A percentile compares a stretch with the other conserved stretches of the same genome.
These are phyloP conservation scores for Metschnikowia kunwiensis DNA, from an alignment of 805 yeast species.

Conservation along the genomic window DNA sequence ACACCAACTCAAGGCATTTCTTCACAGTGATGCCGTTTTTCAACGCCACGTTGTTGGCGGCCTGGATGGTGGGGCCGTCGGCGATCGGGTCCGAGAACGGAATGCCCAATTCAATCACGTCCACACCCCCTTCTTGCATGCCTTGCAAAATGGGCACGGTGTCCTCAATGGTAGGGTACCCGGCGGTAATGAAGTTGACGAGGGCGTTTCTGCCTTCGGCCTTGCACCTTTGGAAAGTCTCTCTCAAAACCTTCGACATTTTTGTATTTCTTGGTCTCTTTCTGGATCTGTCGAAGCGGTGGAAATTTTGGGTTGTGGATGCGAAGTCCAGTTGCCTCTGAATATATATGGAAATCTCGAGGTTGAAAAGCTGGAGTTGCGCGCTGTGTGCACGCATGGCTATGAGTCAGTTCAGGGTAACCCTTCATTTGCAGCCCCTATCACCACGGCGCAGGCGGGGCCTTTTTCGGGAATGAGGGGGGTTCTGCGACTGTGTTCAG, in stretches of 20 bases:
- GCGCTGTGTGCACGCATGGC: background rate
- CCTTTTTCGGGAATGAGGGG: too few relatives aligned
- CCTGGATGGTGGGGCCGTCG: constrained; percentile 96
- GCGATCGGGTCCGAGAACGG: constrained; percentile 99
- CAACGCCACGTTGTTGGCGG: constrained; percentile 78
- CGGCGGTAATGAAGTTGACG: constrained; percentile 92
- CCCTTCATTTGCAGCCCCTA: too few relatives aligned
- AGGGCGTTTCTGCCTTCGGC: constrained; percentile 77
- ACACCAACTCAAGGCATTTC: constrained; percentile 67
- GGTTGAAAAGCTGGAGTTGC: constrained; percentile 2
- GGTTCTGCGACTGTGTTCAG: too few relatives aligned
- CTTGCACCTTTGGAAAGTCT: constrained; percentile 59
- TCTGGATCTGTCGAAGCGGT: too few relatives aligned
- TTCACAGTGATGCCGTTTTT: constrained; percentile 75
- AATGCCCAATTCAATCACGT: constrained; percentile 89
- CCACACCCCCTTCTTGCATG: constrained; percentile 93
- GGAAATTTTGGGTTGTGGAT: too few relatives aligned
- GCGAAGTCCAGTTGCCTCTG: too few relatives aligned
- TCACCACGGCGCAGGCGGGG: too few relatives aligned
- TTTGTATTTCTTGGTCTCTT: too few relatives aligned
- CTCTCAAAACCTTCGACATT: constrained; percentile 57
- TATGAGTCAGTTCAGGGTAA: constrained; percentile 37
- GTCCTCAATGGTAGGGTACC: constrained; percentile 83
- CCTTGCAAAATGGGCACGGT: constrained; percentile 84
- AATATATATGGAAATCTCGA: too few relatives aligned